Evolutionary conservation across 345 rosid genomes (phyloP).

Genomic region (Citrus inodora): DNA sequence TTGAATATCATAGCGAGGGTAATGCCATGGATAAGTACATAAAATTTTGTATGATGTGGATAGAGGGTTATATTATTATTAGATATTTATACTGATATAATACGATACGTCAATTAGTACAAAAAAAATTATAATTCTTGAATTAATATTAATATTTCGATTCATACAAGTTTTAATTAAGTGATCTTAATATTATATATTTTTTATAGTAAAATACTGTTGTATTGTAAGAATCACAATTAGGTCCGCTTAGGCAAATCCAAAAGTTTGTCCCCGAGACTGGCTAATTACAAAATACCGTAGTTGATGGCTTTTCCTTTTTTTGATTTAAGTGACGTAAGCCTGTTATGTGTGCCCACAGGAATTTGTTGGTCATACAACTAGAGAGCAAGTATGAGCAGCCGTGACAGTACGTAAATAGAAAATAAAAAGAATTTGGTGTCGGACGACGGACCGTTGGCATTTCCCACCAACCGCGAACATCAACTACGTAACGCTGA

Average conservation of each 20-base stretch:
- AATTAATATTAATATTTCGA: too few species aligned
- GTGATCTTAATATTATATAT: too few species aligned
- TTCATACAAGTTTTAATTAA: too few species aligned
- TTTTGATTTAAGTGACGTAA: not conserved
- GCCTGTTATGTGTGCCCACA: not conserved
- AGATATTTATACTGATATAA: not conserved
- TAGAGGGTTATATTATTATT: too few species aligned
- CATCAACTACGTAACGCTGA: not conserved
- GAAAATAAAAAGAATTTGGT: not conserved
- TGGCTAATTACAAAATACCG: too few species aligned
- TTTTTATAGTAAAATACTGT: too few species aligned
- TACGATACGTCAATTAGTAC: too few species aligned
- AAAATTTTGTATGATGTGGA: too few species aligned
- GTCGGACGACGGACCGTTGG: not conserved
- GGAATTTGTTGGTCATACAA: not conserved
- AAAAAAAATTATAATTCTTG: too few species aligned
- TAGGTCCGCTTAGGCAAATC: too few species aligned
- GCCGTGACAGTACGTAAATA: not conserved
- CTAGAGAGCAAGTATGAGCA: not conserved
- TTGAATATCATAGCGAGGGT: not conserved
- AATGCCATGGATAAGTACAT: not conserved
- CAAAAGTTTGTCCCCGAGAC: not conserved
- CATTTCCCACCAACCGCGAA: not conserved
- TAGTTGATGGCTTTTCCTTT: too few species aligned
- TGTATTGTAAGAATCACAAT: too few species aligned